Percentiles rank a stretch among this genome's conserved stretches.
These are phyloP conservation scores for Ceratocystis variospora DNA, from an alignment of 2,329 filamentous ascomycete genomes.

Conservation along the genomic window DNA sequence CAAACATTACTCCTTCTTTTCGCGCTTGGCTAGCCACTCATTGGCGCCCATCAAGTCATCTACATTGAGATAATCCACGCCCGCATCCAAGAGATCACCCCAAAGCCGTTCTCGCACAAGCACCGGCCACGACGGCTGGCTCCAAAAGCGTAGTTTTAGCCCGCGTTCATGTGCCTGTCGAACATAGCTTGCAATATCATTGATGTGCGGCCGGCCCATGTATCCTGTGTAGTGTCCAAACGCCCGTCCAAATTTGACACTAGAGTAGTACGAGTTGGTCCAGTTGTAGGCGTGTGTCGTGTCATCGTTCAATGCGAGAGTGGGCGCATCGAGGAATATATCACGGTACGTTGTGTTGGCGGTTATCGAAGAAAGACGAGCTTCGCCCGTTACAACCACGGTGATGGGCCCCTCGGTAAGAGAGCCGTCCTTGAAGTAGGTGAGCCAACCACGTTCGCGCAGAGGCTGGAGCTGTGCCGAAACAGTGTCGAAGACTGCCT, in stretches of 20 bases:
- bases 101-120: conserved; percentile 42
- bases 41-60: conserved; percentile 37
- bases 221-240: conserved; percentile 39
- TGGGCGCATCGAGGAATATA: conserved; percentile 53
- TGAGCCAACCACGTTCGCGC: conserved; percentile 43
- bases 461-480: conserved; percentile 42
- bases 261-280: conserved; percentile 54
- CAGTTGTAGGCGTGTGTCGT: conserved; percentile 30
- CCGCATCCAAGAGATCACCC: conserved; percentile 40
- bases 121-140: conserved; percentile 43
- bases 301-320: conserved; percentile 29
- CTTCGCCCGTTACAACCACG: conserved; percentile 53
- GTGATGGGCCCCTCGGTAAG: conserved; percentile 46
- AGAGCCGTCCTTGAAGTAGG: conserved; percentile 36
- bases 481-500: conserved; percentile 35
- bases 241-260: conserved; percentile 38
- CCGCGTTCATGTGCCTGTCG: conserved; percentile 37
- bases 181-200: conserved; percentile 32
- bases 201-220: conserved; percentile 32
- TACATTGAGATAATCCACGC: conserved; percentile 47
- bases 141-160: conserved; percentile 47
- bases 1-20: not conserved
- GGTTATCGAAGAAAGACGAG: conserved; percentile 42
- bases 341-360: conserved; percentile 43
- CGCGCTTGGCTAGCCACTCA: conserved; percentile 7